Base-by-base conservation (phyloP, 2,329 filamentous ascomycete species). In the Diatrype stigma region DNA sequence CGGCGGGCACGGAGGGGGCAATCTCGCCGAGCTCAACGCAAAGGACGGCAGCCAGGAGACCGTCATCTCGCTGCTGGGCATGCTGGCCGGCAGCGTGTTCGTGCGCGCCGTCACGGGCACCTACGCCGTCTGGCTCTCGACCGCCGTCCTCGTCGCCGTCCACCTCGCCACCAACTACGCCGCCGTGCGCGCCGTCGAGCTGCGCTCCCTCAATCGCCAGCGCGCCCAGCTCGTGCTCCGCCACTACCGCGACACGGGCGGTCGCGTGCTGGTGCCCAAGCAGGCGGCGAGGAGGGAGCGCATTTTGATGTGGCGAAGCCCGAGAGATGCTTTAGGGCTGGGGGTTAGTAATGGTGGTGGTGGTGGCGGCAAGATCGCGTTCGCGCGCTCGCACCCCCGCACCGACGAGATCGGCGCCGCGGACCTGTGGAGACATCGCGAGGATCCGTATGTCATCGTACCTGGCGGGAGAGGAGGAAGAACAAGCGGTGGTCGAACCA, bases 11-110 rank as follows among this genome's bases (percentile, higher is more conserved):
- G 89, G n/a, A n/a, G n/a, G n/a, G n/a, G n/a, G 90, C 35, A 97
- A 96, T 67, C 72, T 97, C 42, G 93, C 90, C 2, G 93, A 97
- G 68, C 77, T 99, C 51, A 97, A 96, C 71, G 92, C 93, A 51
- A 85, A 67, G 47, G 93, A 97, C 67, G 91, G 91, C 12, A 95
- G 89, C 58, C 94, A 97, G 72, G 94, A 97, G 71, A 97, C 93
- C 0, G 84, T 96, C 19, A 89, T 99, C 51, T 93, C 90, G 2
- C 76, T 97, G 23, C 55, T 96, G 32, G 94, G 94, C 2, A 91
- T 97, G 81, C 77, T 96, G 47, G 82, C 81, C 14, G 94, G 94
- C 1, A 94, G 86, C 45, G 53, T 96, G 2, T 84, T 96, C 14
- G 89, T 97, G 17, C 87, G 87, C 32, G 75, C 81, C 56, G 82